These are phyloP conservation scores for Thielaviopsis punctulata DNA, from an alignment of 2,329 filamentous ascomycete genomes.

Conservation along the genomic window DNA sequence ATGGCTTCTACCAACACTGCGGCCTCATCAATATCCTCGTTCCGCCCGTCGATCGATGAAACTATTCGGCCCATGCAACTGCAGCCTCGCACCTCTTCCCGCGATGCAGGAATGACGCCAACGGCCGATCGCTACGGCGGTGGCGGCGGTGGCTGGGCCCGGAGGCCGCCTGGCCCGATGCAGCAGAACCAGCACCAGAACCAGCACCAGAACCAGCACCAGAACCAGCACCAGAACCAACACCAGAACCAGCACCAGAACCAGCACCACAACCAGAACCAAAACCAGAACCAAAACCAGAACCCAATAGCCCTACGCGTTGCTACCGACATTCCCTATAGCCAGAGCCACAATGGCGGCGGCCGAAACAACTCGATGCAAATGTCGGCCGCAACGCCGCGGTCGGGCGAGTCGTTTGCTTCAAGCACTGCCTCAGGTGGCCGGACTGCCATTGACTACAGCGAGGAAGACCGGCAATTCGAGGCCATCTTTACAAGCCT, in stretches of 20 bases:
- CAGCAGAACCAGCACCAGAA: no score
- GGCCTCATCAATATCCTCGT: conserved; percentile 6
- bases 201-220: no score
- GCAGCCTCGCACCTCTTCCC: conserved; percentile 16
- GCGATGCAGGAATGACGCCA: conserved; percentile 36
- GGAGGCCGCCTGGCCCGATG: conserved; percentile 20
- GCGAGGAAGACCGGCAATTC: conserved; percentile 65
- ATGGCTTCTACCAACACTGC: not conserved
- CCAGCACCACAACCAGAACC: no score
- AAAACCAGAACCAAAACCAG: no score
- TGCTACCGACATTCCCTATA: conserved; percentile 34
- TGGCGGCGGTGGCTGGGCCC: conserved; percentile 22
- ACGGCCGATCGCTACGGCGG: conserved; percentile 33
- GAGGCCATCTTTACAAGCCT: conserved; percentile 68
- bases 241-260: no score
- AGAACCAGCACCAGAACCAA: no score
- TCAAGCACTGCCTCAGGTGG: conserved; percentile 32
- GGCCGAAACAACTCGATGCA: conserved; percentile 29
- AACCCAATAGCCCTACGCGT: conserved; percentile 38
- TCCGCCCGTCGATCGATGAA: conserved; percentile 20
- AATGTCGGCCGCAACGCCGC: conserved; percentile 49
- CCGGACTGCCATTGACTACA: conserved; percentile 41
- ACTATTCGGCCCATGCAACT: conserved; percentile 27
- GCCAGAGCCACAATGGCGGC: conserved; percentile 24
- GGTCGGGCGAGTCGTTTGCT: conserved; percentile 66